Percentiles rank a stretch among this genome's conserved stretches.
Evolutionary conservation across 2,329 filamentous ascomycete genomes (phyloP).

Genomic region (Colletotrichum scovillei): DNA sequence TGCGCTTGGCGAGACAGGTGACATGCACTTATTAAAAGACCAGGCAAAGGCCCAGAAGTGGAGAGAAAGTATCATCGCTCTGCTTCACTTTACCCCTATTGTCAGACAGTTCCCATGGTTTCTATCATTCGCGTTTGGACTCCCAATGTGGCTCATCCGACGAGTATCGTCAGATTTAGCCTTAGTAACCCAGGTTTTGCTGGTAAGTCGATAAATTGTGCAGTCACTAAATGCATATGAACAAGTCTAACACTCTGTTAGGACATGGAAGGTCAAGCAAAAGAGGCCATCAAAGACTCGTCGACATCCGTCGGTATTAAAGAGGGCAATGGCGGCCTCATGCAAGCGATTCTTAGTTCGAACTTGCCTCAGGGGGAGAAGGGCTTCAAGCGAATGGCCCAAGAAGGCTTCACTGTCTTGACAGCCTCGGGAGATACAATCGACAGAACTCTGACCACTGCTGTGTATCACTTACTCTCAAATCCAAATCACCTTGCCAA

Average conservation of each 20-base stretch:
- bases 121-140: not conserved
- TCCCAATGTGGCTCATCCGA: not conserved
- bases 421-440: slow-evolving; percentile 52
- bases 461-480: slow-evolving; percentile 48
- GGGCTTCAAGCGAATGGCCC: slow-evolving; percentile 42
- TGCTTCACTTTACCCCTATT: not conserved
- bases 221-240: no score
- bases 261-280: no score
- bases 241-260: no score
- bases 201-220: not conserved
- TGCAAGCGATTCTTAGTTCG: slow-evolving; percentile 42
- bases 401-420: slow-evolving; percentile 46
- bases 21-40: not conserved
- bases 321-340: not conserved
- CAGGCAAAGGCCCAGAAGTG: not conserved
- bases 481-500: slow-evolving; percentile 42
- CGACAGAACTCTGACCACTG: slow-evolving; percentile 45
- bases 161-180: not conserved
- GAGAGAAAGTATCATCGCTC: not conserved
- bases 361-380: slow-evolving; percentile 41
- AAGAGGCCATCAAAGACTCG: not conserved
- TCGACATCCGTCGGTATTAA: no score
- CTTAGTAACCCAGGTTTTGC: not conserved
- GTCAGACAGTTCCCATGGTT: not conserved
- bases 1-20: not conserved